Conservation (phyloP, 306 rosid species). For the Lathyrus oleraceus region DNA sequence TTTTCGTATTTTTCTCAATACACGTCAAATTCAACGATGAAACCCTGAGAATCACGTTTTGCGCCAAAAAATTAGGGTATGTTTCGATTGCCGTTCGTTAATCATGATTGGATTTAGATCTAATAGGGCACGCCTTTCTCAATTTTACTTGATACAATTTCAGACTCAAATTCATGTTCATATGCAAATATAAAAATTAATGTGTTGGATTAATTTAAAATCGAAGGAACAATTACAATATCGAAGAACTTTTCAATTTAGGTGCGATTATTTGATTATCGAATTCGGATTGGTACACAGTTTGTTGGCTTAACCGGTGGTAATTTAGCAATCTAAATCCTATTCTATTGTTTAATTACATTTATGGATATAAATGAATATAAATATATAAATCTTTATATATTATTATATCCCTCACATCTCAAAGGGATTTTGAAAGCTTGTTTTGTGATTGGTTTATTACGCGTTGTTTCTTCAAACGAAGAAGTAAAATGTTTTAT, state of each 20-base stretch:
- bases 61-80: background rate
- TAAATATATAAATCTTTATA: no score
- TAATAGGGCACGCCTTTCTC: background rate
- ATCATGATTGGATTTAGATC: background rate
- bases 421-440: background rate
- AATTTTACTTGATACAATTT: background rate
- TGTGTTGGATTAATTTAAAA: background rate
- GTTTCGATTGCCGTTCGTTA: background rate
- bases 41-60: constrained; percentile 3
- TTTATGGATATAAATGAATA: no score
- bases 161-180: background rate
- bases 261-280: background rate
- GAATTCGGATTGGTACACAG: background rate
- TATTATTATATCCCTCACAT: background rate
- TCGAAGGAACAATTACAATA: background rate
- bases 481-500: background rate
- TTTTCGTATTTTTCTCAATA: background rate
- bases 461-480: background rate
- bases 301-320: background rate
- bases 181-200: background rate
- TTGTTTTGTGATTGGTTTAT: background rate
- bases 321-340: background rate
- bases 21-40: background rate
- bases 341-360: background rate
- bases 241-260: background rate